Evolutionary conservation across 2,329 filamentous ascomycete genomes (phyloP), one percentile per base, ranked within the genome.

Genomic region (Daldinia sp.): DNA sequence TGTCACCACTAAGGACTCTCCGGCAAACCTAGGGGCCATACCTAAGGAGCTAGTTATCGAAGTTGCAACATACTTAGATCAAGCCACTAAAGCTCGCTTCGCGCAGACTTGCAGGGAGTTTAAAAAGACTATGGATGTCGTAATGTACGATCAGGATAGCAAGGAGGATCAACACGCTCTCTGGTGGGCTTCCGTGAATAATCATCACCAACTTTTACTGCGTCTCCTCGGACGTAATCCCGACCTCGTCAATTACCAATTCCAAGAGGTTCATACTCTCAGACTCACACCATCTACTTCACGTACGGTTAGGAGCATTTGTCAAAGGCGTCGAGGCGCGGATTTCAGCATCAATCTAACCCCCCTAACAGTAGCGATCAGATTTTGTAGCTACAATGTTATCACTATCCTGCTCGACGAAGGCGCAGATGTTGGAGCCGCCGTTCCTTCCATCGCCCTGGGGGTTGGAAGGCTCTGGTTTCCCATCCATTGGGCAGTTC

Each of bases 401-500:
- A 6, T 67, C 6, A n/a, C n/a, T 4, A 5, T 10, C 5, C 60
- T 71, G 1, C 48, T 71, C 3, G 4, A 6, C 1, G 18, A 1
- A 5, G 63, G 54, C 6, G 69, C 54, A 3, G 30, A 69, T 46
- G 51, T 48, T 4, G 60, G 60, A 6, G 4, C 39, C 3, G 37
- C 51, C 0, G 68, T 61, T 13, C 26, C 26, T 0, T 9, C 12
- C 1, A 33, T 20, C 1, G 2, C 39, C 23, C 1, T 30, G 20
- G n/a, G 42, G 6, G 9, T 59, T 7, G 3, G 6, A 1, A 23
- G n/a, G 7, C 50, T 12, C 9, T 66, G 65, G 65, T 39, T 26
- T 39, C 68, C 68, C 1, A 63, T 70, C 20, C 57, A 70, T 10
- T 70, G 65, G 65, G 65, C 54, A 1, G 20, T 48, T 3, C 4